phyloP scores from a whole-genome alignment of 306 rosid genomes.

The Glycine tomentella region DNA sequence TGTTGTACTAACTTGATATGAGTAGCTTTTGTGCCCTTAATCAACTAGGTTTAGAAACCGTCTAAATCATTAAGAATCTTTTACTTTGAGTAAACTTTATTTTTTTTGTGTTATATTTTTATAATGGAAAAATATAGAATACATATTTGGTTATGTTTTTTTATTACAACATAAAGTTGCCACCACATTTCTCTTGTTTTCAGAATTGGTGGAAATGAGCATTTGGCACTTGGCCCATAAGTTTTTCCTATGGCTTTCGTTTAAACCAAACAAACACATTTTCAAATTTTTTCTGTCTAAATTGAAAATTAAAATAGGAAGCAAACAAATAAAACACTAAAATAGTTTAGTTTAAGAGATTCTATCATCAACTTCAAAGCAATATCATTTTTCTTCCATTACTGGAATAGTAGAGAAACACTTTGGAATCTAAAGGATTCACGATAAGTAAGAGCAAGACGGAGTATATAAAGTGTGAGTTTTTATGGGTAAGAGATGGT shows the following conservation, averaged over 20 bases:
- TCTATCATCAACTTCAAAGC: conserved; percentile 16
- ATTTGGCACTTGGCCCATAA: not conserved
- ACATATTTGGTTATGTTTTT: conserved; percentile 3
- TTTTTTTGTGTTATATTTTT: not conserved
- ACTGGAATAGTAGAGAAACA: too few relatives aligned
- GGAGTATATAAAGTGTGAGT: too few relatives aligned
- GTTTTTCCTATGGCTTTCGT: not conserved
- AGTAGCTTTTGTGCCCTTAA: conserved; percentile 33
- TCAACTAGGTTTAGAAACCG: conserved; percentile 29
- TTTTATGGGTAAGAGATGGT: too few relatives aligned
- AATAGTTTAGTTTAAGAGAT: conserved; percentile 11
- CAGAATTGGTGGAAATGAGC: not conserved
- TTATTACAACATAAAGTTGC: not conserved
- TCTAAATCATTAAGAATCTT: not conserved
- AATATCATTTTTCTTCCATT: conserved; percentile 26
- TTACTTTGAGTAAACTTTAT: conserved; percentile 5
- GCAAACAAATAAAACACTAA: not conserved
- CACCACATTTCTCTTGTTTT: not conserved
- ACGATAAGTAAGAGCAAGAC: too few relatives aligned
- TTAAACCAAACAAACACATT: conserved; percentile 7
- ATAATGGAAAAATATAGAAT: not conserved
- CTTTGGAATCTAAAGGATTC: too few relatives aligned
- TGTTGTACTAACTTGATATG: conserved; percentile 31
- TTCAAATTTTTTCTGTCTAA: not conserved
- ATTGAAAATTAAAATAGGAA: not conserved